Evolutionary conservation across 768 basidiomycete species (phyloP).

Genomic region (Phanerodontia chrysosporium): DNA sequence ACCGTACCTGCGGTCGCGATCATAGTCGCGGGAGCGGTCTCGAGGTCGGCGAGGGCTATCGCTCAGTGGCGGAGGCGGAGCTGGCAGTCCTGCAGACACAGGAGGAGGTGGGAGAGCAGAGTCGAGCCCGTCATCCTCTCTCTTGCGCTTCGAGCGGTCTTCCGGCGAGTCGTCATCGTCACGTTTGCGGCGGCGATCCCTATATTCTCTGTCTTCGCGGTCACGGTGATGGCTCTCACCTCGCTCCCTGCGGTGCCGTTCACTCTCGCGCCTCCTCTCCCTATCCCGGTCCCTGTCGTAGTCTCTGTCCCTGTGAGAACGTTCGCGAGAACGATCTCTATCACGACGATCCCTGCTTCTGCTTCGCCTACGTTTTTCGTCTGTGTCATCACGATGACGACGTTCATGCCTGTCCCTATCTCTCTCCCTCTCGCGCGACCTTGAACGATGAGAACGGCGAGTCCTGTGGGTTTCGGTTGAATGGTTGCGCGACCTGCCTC

Average conservation of each 20-base stretch:
- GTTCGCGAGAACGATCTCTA: slow-evolving; percentile 36
- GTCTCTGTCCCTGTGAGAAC: slow-evolving; percentile 39
- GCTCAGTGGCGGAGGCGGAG: slow-evolving; percentile 41
- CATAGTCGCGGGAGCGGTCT: slow-evolving; percentile 48
- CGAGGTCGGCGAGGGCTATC: slow-evolving; percentile 47
- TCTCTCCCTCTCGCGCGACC: slow-evolving; percentile 59
- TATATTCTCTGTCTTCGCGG: slow-evolving; percentile 44
- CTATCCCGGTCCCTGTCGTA: slow-evolving; percentile 35
- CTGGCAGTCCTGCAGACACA: slow-evolving; percentile 39
- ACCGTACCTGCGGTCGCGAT: slow-evolving; percentile 44
- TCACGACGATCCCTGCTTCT: slow-evolving; percentile 49
- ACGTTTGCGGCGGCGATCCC: slow-evolving; percentile 61
- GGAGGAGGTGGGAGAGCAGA: slow-evolving; percentile 39
- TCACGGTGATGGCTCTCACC: slow-evolving; percentile 48
- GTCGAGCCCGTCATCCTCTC: slow-evolving; percentile 48
- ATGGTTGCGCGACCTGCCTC: slow-evolving; percentile 65
- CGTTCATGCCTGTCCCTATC: slow-evolving; percentile 56
- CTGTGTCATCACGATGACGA: slow-evolving; percentile 48
- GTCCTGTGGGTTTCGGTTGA: slow-evolving; percentile 77
- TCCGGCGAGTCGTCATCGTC: slow-evolving; percentile 53
- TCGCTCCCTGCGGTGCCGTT: slow-evolving; percentile 43
- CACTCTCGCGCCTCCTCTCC: slow-evolving; percentile 42
- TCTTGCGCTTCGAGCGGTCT: slow-evolving; percentile 64
- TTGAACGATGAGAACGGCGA: slow-evolving; percentile 66
- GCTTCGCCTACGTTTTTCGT: slow-evolving; percentile 60